Evolutionary conservation across 495 filamentous ascomycete species (phyloP).

Genomic region (Hypomontagnella monticulosa): DNA sequence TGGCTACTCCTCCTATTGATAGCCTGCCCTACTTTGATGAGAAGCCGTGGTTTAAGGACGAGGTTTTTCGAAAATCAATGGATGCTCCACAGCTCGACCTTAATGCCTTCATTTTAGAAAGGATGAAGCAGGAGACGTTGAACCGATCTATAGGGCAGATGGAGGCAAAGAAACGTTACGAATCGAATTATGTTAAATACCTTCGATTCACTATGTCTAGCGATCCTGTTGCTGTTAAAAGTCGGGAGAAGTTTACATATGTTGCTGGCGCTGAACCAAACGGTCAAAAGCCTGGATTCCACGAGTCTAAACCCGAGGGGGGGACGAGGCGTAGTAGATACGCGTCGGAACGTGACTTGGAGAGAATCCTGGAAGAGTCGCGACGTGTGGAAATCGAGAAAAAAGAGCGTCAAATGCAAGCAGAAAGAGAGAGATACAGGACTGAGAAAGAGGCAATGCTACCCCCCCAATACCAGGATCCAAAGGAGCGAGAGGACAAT

Average conservation of each 20-base stretch:
- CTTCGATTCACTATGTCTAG: slow-evolving; percentile 62
- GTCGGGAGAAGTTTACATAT: slow-evolving; percentile 53
- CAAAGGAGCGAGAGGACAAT: slow-evolving; percentile 57
- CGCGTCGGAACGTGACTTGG: slow-evolving; percentile 75
- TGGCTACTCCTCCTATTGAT: slow-evolving; percentile 60
- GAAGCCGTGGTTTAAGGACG: slow-evolving; percentile 56
- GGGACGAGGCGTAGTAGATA: slow-evolving; percentile 70
- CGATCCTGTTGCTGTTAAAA: slow-evolving; percentile 59
- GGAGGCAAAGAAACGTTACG: slow-evolving; percentile 46
- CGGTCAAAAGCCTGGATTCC: slow-evolving; percentile 50
- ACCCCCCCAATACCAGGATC: slow-evolving; percentile 75
- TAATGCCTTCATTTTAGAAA: slow-evolving; percentile 46
- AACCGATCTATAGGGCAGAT: slow-evolving; percentile 43
- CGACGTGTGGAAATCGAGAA: slow-evolving; percentile 78
- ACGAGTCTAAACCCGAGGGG: slow-evolving; percentile 67
- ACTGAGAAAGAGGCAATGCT: slow-evolving; percentile 85
- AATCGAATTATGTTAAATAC: slow-evolving; percentile 56
- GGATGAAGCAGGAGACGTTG: slow-evolving; percentile 38
- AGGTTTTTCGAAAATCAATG: slow-evolving; percentile 46
- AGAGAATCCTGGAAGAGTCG: slow-evolving; percentile 79
- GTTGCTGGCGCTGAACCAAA: slow-evolving; percentile 34
- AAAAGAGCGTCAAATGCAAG: slow-evolving; percentile 72
- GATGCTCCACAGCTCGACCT: slow-evolving; percentile 43
- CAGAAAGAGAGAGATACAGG: slow-evolving; percentile 76
- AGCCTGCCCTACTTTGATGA: slow-evolving; percentile 54